A percentile compares a stretch with the other conserved stretches of the same genome.
Conservation (phyloP, 257 asterid species). For the Ilex asprella region DNA sequence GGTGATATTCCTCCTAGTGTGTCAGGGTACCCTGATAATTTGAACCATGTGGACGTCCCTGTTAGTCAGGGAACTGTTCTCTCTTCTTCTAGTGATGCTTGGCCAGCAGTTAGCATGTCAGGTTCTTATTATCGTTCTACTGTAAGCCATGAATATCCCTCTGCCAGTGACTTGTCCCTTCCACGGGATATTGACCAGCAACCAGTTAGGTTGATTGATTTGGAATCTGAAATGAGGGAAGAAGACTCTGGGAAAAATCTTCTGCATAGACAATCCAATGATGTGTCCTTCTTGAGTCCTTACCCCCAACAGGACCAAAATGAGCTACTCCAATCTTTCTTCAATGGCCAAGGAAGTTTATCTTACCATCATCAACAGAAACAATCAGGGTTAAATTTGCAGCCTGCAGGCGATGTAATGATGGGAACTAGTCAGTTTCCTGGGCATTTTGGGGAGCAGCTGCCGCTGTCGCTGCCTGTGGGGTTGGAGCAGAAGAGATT, state of each 20-base stretch:
- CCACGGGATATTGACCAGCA: conserved; percentile 50
- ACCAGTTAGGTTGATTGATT: conserved; percentile 29
- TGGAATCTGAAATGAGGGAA: conserved; percentile 34
- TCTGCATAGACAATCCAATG: conserved; percentile 35
- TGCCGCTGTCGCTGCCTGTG: conserved; percentile 39
- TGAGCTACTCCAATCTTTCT: conserved; percentile 57
- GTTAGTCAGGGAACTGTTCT: conserved; percentile 31
- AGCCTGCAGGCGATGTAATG: conserved; percentile 36
- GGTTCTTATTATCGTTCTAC: conserved; percentile 45
- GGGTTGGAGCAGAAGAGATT: conserved; percentile 58
- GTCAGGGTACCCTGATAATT: conserved; percentile 39
- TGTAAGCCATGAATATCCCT: conserved; percentile 40
- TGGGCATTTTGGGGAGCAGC: conserved; percentile 47
- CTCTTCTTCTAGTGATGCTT: conserved; percentile 41
- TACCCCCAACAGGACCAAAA: conserved; percentile 47
- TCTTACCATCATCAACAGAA: conserved; percentile 50
- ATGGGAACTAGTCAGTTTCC: conserved; percentile 51
- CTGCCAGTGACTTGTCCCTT: conserved; percentile 51
- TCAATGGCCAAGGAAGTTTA: conserved; percentile 43
- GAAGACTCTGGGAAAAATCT: conserved; percentile 41
- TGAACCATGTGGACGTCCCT: conserved; percentile 36
- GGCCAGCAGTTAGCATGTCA: conserved; percentile 61
- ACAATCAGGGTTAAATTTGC: conserved; percentile 47
- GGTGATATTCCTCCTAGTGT: conserved; percentile 33
- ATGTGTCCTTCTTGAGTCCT: conserved; percentile 36